Base-by-base conservation (phyloP, 73 alveolate species). In the Paramecium pentaurelia region DNA sequence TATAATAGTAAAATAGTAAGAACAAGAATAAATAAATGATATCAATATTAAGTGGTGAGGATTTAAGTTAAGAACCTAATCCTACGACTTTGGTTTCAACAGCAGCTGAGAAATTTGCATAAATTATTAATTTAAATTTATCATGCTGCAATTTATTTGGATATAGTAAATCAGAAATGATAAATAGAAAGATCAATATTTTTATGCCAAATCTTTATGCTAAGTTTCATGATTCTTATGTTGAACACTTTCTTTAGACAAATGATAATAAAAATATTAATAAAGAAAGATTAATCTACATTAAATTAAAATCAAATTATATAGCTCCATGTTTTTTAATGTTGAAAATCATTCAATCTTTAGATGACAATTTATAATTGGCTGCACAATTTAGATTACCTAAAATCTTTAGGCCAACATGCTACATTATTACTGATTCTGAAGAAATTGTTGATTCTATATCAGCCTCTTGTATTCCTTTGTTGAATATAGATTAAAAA, bases 91-190 rank as follows among this genome's bases (percentile, higher is more conserved):
- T 87, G 34, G 86, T 64, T 34, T 64, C 75, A 44, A 77, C 93
- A 8, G 86, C 84, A 37, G 73, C 84, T 64, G 93, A 87, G n/a
- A 64, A 73, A 9, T 87, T 87, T 87, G 93, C 87, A 9, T 25
- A 58, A 14, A 77, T 87, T 8, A 77, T 60, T n/a, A 59, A 87
- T 6, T 40, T 87, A 9, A 87, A 87, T 40, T 38, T 87, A 87
- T 86, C 93, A 30, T 58, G 87, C 20, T 73, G 88, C 16, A 64
- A 73, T 60, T 60, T 87, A 45, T 64, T 73, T 64, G 93, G 93
- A 40, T 87, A 87, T 87, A 64, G 58, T 40, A 87, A 87, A 25
- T 64, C 60, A 38, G 93, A 87, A 38, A 87, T 87, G 51, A 64
- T 87, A 18, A 87, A 75, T 42, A 75, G 88, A 38, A 75, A 75